These are phyloP conservation scores for Microcyclospora tardicrescens DNA, from an alignment of 2,329 filamentous ascomycete genomes.

Conservation along the genomic window DNA sequence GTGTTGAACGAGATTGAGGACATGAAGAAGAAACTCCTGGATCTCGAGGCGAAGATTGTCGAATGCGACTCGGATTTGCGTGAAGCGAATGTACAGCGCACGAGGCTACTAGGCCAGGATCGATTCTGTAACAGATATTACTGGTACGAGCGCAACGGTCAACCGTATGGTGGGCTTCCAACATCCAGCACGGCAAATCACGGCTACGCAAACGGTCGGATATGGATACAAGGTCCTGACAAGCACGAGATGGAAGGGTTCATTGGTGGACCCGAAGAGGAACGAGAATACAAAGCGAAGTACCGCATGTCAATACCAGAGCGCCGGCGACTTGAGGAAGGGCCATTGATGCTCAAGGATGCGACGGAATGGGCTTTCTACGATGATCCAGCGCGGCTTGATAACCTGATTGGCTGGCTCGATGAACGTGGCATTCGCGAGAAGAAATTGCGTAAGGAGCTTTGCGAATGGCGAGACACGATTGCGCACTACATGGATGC, in stretches of 20 bases:
- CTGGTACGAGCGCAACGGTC: constrained; percentile 97
- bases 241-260: constrained; percentile 76
- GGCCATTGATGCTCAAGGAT: constrained; percentile 59
- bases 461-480: constrained; percentile 58
- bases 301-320: constrained; percentile 76
- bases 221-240: constrained; percentile 95
- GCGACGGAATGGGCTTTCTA: constrained; percentile 86
- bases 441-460: constrained; percentile 73
- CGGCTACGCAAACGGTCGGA: constrained; percentile 81
- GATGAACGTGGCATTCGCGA: constrained; percentile 80
- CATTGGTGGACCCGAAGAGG: constrained; percentile 59
- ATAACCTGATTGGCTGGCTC: constrained; percentile 73
- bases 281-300: constrained; percentile 61
- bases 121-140: constrained; percentile 98
- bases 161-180: constrained; percentile 85
- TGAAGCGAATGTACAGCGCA: constrained; percentile 85
- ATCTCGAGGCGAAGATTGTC: constrained; percentile 74
- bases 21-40: constrained; percentile 65
- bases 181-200: constrained; percentile 77
- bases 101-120: constrained; percentile 80
- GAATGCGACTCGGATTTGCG: constrained; percentile 82
- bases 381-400: constrained; percentile 64
- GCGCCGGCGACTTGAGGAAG: constrained; percentile 77
- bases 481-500: constrained; percentile 58
- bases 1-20: constrained; percentile 80